Evolutionary conservation across 805 yeast genomes (phyloP).

Genomic region (Candida berthetii): DNA sequence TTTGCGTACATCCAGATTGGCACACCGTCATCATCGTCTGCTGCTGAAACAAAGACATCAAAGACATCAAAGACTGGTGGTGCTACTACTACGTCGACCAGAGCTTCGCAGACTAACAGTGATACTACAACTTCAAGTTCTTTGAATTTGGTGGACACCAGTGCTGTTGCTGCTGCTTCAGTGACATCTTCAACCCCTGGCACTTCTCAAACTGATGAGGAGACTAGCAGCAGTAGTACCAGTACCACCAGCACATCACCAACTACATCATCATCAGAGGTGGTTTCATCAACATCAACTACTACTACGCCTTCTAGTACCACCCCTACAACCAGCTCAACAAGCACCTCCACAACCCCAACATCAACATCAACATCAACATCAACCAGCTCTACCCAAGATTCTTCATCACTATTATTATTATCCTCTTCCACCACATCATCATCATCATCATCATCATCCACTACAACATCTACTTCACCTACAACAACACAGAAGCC

Average conservation of each 20-base stretch:
- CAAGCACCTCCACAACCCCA: slow-evolving; percentile 12
- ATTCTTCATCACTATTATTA: too few species aligned
- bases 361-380: slow-evolving; percentile 5
- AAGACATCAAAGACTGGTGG: background rate
- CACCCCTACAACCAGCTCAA: too few species aligned
- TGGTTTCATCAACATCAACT: background rate
- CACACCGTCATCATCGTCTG: slow-evolving; percentile 15
- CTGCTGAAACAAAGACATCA: background rate
- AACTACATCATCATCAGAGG: slow-evolving; percentile 1
- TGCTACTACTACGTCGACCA: too few species aligned
- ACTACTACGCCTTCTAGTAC: too few species aligned
- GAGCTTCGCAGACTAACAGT: too few species aligned
- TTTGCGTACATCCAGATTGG: slow-evolving; percentile 47
- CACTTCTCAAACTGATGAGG: slow-evolving; percentile 5
- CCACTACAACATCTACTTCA: slow-evolving; percentile 7
- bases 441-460: background rate
- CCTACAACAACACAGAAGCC: slow-evolving; percentile 11
- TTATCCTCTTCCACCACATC: too few species aligned
- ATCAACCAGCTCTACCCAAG: too few species aligned
- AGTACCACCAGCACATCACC: background rate
- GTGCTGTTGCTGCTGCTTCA: slow-evolving; percentile 1
- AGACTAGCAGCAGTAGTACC: background rate
- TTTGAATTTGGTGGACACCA: background rate
- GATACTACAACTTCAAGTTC: slow-evolving; percentile 1
- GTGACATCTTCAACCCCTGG: background rate